A percentile compares a stretch with the other conserved stretches of the same genome.
Evolutionary conservation across 2,329 filamentous ascomycete species (phyloP).

Genomic region (Colletotrichum acutatum): DNA sequence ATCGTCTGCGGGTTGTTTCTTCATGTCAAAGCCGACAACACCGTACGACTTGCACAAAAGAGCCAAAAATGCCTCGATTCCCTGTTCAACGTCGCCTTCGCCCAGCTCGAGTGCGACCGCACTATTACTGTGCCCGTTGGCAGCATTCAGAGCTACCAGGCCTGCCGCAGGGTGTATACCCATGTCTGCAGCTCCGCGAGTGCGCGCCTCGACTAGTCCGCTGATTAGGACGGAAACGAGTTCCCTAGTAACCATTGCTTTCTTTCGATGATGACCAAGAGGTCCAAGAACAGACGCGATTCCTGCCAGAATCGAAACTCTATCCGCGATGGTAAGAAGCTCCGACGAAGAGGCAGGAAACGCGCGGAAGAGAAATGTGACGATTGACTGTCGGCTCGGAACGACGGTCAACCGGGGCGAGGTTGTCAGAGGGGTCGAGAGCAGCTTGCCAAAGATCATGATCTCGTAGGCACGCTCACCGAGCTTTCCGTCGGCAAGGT

Average conservation of each 20-base stretch:
- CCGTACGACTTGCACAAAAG: conserved; percentile 73
- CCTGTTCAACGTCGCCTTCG: conserved; percentile 73
- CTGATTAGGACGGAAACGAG: conserved; percentile 85
- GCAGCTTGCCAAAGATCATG: conserved; percentile 71
- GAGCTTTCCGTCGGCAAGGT: conserved; percentile 72
- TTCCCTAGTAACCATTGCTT: conserved; percentile 89
- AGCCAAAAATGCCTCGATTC: conserved; percentile 72
- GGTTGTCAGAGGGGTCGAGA: conserved; percentile 60
- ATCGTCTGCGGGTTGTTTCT: conserved; percentile 40
- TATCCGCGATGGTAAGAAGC: conserved; percentile 77
- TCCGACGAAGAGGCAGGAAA: conserved; percentile 76
- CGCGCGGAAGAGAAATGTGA: conserved; percentile 73
- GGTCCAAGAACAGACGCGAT: conserved; percentile 87
- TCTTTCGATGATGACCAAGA: conserved; percentile 86
- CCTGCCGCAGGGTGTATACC: conserved; percentile 95
- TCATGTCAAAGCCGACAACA: conserved; percentile 63
- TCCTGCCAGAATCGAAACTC: conserved; percentile 82
- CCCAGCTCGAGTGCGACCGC: conserved; percentile 69
- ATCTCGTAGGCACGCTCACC: conserved; percentile 70
- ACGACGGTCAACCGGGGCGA: conserved; percentile 66
- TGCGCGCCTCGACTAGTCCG: conserved; percentile 89
- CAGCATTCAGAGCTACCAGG: conserved; percentile 75
- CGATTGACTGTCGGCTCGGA: conserved; percentile 72
- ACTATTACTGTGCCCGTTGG: conserved; percentile 60
- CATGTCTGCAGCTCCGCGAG: conserved; percentile 93